These are phyloP conservation scores for Plectosphaerella sp. DNA, from an alignment of 2,329 filamentous ascomycete species.

Conservation along the genomic window DNA sequence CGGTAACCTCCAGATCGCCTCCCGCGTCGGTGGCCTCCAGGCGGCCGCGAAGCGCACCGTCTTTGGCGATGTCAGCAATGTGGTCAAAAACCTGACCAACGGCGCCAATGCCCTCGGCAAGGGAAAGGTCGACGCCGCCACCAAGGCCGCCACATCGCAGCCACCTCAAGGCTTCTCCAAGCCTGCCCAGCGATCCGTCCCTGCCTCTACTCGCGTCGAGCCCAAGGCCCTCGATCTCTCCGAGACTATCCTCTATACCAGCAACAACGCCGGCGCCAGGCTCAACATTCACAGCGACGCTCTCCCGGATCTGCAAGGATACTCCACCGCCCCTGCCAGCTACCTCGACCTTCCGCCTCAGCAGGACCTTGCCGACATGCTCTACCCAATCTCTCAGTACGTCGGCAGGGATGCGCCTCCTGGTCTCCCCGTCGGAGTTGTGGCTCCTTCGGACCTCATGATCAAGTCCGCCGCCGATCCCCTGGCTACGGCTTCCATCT, in stretches of 20 bases:
- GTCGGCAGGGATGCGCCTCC: too few species aligned
- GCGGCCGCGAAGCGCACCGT: conserved; percentile 69
- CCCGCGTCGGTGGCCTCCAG: conserved; percentile 53
- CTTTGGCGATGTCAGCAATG: conserved; percentile 81
- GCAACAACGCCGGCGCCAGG: neutral
- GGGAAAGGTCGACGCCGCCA: conserved; percentile 29
- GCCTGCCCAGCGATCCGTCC: conserved; percentile 13
- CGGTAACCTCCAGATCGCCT: conserved; percentile 49
- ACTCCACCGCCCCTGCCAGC: neutral
- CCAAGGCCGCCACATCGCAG: conserved; percentile 18
- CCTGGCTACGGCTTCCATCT: neutral
- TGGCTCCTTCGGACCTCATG: neutral
- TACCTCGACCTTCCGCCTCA: neutral
- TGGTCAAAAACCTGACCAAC: conserved; percentile 29
- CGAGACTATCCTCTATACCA: neutral
- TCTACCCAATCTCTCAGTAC: neutral
- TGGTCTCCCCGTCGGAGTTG: neutral
- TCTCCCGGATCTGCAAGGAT: neutral
- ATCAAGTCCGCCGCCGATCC: neutral
- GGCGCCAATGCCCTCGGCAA: conserved; percentile 16
- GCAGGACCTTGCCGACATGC: neutral
- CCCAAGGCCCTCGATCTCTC: neutral
- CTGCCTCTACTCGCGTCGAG: neutral
- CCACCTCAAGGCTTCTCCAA: conserved; percentile 13
- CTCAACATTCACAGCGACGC: conserved; percentile 6